A percentile compares a stretch with the other conserved stretches of the same genome.
These are phyloP conservation scores for Calonectria honghensis DNA, from an alignment of 2,329 filamentous ascomycete genomes.

Conservation along the genomic window DNA sequence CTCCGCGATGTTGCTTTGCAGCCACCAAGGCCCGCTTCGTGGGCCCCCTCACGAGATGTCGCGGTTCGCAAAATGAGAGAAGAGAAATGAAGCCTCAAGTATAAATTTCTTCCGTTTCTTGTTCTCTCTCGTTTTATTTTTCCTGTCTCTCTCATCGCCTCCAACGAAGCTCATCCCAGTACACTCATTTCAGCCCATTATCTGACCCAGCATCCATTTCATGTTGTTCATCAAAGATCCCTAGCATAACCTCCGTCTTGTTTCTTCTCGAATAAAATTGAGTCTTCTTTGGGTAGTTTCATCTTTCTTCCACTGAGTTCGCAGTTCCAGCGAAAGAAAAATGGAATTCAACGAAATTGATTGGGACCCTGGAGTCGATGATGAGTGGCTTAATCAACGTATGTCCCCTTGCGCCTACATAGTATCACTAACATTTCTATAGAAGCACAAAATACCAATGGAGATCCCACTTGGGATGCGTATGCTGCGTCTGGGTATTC, in stretches of 20 bases:
- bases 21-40: background rate
- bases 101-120: background rate
- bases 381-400: constrained; percentile 13
- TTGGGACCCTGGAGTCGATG: background rate
- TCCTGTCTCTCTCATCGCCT: background rate
- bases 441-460: constrained; percentile 8
- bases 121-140: background rate
- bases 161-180: background rate
- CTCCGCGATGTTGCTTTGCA: background rate
- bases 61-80: background rate
- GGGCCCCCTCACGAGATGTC: background rate
- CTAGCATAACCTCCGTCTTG: background rate
- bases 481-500: background rate
- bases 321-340: background rate
- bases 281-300: no score
- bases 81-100: background rate
- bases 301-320: background rate
- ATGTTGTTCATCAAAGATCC: background rate
- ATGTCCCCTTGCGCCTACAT: background rate
- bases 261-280: background rate
- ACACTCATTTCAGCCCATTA: background rate
- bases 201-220: background rate
- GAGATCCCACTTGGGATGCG: constrained; percentile 1
- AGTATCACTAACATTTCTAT: background rate
- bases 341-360: background rate